Conservation (phyloP, 2,329 filamentous ascomycete genomes). For the Sporothrix luriei region DNA sequence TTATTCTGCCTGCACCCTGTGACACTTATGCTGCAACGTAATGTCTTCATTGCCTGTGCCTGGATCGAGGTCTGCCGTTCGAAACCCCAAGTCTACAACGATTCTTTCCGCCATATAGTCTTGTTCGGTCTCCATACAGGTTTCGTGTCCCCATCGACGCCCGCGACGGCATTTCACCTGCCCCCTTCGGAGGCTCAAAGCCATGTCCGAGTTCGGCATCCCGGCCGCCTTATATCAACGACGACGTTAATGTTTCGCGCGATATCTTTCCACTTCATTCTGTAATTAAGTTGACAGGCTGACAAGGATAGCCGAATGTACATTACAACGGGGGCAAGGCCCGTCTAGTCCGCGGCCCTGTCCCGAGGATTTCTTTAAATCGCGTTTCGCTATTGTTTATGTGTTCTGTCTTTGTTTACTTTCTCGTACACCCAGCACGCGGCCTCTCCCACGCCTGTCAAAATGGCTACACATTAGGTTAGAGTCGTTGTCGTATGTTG, state of each 20-base stretch:
- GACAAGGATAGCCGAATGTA: not conserved
- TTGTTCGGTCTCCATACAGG: not conserved
- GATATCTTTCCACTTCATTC: no score
- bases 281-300: not conserved
- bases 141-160: not conserved
- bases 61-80: not conserved
- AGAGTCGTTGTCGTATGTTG: not conserved
- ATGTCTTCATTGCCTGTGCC: not conserved
- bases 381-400: not conserved
- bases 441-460: not conserved
- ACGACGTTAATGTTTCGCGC: not conserved
- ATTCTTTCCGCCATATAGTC: no score
- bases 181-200: not conserved
- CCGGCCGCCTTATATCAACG: not conserved
- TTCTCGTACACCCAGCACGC: not conserved
- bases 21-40: not conserved
- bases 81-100: not conserved
- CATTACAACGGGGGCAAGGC: slow-evolving; percentile 8
- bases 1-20: not conserved
- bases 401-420: not conserved
- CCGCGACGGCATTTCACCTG: not conserved
- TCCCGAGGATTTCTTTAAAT: not conserved
- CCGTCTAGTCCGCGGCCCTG: not conserved
- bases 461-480: not conserved
- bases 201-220: not conserved